Evolutionary conservation across 2,329 filamentous ascomycete species (phyloP).

Genomic region (Cordyceps fumosorosea): DNA sequence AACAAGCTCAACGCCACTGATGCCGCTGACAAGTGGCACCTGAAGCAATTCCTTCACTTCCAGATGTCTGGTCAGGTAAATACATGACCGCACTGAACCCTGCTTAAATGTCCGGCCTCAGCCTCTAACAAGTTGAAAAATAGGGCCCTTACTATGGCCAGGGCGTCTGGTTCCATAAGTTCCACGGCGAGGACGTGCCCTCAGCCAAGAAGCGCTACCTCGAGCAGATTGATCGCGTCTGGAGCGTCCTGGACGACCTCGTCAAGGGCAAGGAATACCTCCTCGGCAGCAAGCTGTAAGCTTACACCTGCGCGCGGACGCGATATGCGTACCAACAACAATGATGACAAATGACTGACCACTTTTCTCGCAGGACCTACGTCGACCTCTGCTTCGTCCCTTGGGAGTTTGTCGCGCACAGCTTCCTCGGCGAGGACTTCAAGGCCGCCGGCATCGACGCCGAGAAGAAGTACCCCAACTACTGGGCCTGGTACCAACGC

Average conservation of each 20-base stretch:
- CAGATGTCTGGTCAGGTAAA: constrained; percentile 17
- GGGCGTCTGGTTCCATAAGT: constrained; percentile 18
- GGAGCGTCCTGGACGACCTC: constrained; percentile 17
- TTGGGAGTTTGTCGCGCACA: constrained; percentile 21
- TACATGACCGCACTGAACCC: not conserved
- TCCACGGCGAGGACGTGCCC: constrained; percentile 17
- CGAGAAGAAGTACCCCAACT: constrained; percentile 30
- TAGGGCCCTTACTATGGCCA: constrained; percentile 26
- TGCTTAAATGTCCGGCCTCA: not conserved
- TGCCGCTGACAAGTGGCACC: constrained; percentile 17
- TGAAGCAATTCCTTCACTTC: constrained; percentile 20
- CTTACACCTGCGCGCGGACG: not conserved
- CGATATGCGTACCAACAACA: no score
- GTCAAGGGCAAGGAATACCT: constrained; percentile 14
- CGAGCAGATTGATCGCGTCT: constrained; percentile 21
- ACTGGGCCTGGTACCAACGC: constrained; percentile 27
- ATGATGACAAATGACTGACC: no score
- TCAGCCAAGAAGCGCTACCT: constrained; percentile 22
- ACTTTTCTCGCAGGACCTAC: constrained; percentile 26
- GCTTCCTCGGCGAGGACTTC: constrained; percentile 17
- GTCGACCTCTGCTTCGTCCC: constrained; percentile 28
- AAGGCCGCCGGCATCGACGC: constrained; percentile 19
- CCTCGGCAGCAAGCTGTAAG: constrained; percentile 13
- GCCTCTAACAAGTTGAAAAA: not conserved
- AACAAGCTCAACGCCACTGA: constrained; percentile 12